Evolutionary conservation across 2,329 filamentous ascomycete species (phyloP), one percentile per base, ranked within the genome.

Genomic region (Calonectria hongkongensis): DNA sequence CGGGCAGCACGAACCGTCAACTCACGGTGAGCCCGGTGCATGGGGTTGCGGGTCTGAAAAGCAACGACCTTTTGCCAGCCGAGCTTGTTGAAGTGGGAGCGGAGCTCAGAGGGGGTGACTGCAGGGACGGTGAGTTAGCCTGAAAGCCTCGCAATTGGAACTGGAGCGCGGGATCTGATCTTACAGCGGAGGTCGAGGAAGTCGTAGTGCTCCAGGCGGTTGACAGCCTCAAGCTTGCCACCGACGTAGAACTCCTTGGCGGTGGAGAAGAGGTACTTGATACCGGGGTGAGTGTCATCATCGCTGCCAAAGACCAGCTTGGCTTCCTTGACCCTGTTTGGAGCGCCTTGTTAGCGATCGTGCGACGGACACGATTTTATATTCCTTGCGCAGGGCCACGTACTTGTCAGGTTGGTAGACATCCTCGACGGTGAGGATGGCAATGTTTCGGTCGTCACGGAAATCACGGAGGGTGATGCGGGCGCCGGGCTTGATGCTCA

Each of bases 21-120:
- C 89, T 99, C 97, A 87, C 97, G 92, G 88, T 99, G 97, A 84
- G 97, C 97, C 82, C 97, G 94, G 89, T 99, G 97, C 97, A 99
- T 99, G 80, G 97, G 97, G 88, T 99, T 99, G 85, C 96, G 90
- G 77, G 97, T 99, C 91, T 99, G 97, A 94, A 99, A 99, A 83
- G 97, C 97, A 76, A 99, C 97, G 80, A 99, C 96, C 85, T 94
- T 93, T 86, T 94, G 93, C 97, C 97, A 99, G 87, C 97, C 97
- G 81, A 99, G 95, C 92, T 99, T 99, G 90, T 98, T 97, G 84
- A 99, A 99, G 90, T 98, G 96, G 77, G 95, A 89, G 81, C 97
- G 95, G 81, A 99, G 91, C 88, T 99, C 97, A 62, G 97, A 93
- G 76, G 97, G 97, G 13, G 97, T 97, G 88, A 96, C 94, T 95